phyloP scores from a whole-genome alignment of 1,284 basidiomycete genomes.

The Neolentinus lepideus region DNA sequence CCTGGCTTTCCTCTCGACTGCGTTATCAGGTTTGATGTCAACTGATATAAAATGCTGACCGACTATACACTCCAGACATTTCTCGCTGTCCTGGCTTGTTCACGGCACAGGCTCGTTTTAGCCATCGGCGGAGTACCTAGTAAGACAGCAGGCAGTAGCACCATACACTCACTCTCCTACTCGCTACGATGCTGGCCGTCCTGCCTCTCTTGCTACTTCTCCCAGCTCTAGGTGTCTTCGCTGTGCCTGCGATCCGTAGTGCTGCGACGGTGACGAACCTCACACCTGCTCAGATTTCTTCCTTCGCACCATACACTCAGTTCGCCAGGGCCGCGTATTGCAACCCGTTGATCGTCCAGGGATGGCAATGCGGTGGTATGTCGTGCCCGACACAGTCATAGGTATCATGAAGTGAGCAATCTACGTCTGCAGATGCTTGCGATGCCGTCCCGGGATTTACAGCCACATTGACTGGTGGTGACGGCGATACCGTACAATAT shows the following conservation, averaged over 20 bases:
- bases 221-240: not conserved
- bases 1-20: too few relatives aligned
- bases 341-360: conserved; percentile 17
- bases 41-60: too few relatives aligned
- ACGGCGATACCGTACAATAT: conserved; percentile 36
- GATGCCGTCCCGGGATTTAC: conserved; percentile 35
- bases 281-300: conserved; percentile 22
- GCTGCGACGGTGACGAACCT: conserved; percentile 18
- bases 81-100: too few relatives aligned
- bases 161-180: not conserved
- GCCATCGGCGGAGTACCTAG: too few relatives aligned
- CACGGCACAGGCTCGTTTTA: too few relatives aligned
- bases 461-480: conserved; percentile 35
- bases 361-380: conserved; percentile 32
- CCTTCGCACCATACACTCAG: conserved; percentile 30
- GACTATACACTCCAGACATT: too few relatives aligned
- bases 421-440: conserved; percentile 25
- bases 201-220: not conserved
- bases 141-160: too few relatives aligned
- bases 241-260: not conserved
- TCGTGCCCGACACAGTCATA: not conserved
- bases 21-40: too few relatives aligned
- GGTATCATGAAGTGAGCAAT: not conserved
- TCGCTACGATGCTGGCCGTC: not conserved
- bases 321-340: conserved; percentile 36